phyloP scores from a whole-genome alignment of 208 protist species.

The Leishmania arabica region DNA sequence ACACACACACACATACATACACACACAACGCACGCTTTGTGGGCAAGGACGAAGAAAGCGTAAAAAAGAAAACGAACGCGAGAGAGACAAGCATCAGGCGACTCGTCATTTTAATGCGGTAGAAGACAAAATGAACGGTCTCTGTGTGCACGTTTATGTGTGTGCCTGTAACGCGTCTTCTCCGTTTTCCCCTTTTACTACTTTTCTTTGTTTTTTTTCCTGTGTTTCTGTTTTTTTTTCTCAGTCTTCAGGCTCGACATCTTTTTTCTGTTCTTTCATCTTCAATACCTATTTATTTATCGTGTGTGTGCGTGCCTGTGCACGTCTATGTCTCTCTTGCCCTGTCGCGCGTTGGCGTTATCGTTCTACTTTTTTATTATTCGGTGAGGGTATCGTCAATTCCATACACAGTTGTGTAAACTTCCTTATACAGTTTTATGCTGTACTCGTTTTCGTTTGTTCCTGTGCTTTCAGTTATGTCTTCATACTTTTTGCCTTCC shows the following conservation, averaged over 20 bases:
- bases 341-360: too few relatives aligned
- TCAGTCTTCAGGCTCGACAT: not conserved
- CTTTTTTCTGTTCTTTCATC: not conserved
- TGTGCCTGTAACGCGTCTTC: not conserved
- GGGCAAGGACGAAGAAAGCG: not conserved
- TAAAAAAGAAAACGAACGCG: not conserved
- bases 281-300: not conserved
- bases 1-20: not conserved
- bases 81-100: not conserved
- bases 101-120: not conserved
- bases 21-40: not conserved
- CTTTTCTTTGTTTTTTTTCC: not conserved
- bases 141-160: not conserved
- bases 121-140: not conserved
- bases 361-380: not conserved
- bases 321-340: not conserved
- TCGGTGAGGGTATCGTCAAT: not conserved
- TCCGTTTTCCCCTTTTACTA: not conserved
- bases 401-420: not conserved
- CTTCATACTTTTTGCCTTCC: not conserved
- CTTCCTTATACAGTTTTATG: not conserved
- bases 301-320: conserved; percentile 1
- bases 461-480: not conserved
- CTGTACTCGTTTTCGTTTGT: not conserved
- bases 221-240: not conserved